Evolutionary conservation across 176 grass and related monocot species (phyloP), one percentile per base, ranked within the genome.

Genomic region (Phoenix dactylifera): DNA sequence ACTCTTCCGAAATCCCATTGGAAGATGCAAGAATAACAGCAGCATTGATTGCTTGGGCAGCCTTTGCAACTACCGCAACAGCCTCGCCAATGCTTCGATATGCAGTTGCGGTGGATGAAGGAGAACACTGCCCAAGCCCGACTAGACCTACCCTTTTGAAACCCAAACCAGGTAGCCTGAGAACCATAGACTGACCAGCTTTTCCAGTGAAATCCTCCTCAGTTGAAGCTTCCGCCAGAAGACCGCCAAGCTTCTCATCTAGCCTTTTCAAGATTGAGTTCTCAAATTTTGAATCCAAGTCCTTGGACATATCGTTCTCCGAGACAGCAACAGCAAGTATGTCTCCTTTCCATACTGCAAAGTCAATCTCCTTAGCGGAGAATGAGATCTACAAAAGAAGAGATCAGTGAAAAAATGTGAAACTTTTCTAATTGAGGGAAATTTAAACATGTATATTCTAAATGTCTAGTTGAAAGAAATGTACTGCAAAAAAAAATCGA

Each of bases 161-260:
- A 12, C 87, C 81, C 57, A 85, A 83, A 4, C 93, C 84, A 0
- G 81, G 70, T 22, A 97, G 74, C 20, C 93, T 84, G 52, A 97
- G 93, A 1, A 97, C 81, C 28, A 78, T 72, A 4, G 81, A 82
- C 55, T 97, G 93, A 16, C 87, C 87, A 15, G 81, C 39, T 69
- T 97, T 97, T 18, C 87, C 93, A 7, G 76, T 83, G 56, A 97
- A 97, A 68, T 97, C 93, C 65, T 97, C 93, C 73, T 97, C 93
- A 0, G 70, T 64, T 0, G 81, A 85, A 59, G 76, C 78, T 74
- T 97, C 93, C 1, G 52, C 75, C 18, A 97, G 70, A 50, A 97
- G 81, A 39, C 93, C 87, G 24, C 78, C 26, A 54, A 97, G 75
- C 66, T 88, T 83, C 16, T 50, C 61, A 22, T 97, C 93, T 1